A percentile compares a stretch with the other conserved stretches of the same genome.
Evolutionary conservation across 805 yeast species (phyloP).

Genomic region (Wickerhamiella qilinensis): DNA sequence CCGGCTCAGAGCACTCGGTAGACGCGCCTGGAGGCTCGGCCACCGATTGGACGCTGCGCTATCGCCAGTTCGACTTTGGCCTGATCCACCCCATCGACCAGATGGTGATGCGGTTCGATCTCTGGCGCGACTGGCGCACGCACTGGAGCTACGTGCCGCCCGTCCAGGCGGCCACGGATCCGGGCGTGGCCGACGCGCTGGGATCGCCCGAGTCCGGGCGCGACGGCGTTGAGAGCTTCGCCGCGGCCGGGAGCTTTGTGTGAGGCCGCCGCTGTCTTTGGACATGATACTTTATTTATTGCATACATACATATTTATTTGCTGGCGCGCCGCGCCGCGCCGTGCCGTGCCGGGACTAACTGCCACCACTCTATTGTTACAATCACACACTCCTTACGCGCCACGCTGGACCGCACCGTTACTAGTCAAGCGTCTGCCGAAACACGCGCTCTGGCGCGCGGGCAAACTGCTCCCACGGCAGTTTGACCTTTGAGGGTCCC

Average conservation of each 20-base stretch:
- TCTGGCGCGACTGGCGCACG: not conserved
- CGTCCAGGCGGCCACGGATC: not conserved
- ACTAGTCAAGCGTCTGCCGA: no score
- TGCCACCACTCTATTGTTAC: not conserved
- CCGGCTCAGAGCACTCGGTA: no score
- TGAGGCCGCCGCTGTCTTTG: not conserved
- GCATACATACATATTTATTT: not conserved
- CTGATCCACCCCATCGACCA: not conserved
- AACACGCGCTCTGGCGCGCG: not conserved
- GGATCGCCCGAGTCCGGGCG: not conserved
- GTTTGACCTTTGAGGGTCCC: constrained; percentile 5
- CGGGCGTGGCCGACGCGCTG: not conserved
- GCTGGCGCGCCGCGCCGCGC: not conserved
- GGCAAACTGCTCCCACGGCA: constrained; percentile 1
- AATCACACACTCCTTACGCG: not conserved
- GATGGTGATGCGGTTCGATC: not conserved
- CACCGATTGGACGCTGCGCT: not conserved
- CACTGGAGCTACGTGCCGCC: not conserved
- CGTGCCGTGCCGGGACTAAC: not conserved
- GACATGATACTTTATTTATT: no score
- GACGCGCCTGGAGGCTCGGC: no score
- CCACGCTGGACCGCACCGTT: not conserved
- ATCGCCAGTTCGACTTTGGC: not conserved
- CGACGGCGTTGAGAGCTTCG: not conserved
- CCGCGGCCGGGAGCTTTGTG: not conserved